These are phyloP conservation scores for Cryptococcus jaspeensis DNA, from an alignment of 1,284 basidiomycete species.

Conservation along the genomic window DNA sequence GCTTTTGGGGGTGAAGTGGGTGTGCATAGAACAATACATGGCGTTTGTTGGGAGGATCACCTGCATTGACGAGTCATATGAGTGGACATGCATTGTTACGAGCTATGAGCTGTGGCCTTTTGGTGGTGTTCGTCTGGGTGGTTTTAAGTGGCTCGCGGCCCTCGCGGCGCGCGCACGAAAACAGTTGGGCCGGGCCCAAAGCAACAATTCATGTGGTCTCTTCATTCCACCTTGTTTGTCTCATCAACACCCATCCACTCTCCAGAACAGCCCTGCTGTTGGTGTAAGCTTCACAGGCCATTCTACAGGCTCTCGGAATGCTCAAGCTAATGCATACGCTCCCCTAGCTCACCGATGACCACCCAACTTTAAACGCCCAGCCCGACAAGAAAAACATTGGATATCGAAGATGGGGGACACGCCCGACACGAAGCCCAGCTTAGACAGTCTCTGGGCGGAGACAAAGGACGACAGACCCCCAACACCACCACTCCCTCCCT, in stretches of 20 bases:
- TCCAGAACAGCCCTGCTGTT: too few relatives aligned
- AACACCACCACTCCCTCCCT: background rate
- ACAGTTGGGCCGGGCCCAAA: too few relatives aligned
- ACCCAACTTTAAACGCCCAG: background rate
- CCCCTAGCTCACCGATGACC: background rate
- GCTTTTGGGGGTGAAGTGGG: constrained; percentile 10
- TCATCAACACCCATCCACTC: too few relatives aligned
- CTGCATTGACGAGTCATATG: background rate
- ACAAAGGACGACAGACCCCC: background rate
- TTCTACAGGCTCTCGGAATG: too few relatives aligned
- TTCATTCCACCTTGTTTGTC: too few relatives aligned
- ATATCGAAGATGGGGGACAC: background rate
- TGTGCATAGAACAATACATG: background rate
- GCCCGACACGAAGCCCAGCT: background rate
- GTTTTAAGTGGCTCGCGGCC: too few relatives aligned
- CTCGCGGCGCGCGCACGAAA: too few relatives aligned
- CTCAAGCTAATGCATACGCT: background rate
- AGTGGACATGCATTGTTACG: too few relatives aligned
- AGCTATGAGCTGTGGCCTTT: too few relatives aligned
- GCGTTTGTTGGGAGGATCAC: background rate
- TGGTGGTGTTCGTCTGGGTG: too few relatives aligned
- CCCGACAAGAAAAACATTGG: background rate
- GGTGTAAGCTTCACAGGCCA: too few relatives aligned
- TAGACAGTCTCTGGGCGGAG: background rate
- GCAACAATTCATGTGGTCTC: too few relatives aligned